These are phyloP conservation scores for Prunus campanulata DNA, from an alignment of 306 rosid genomes.

Conservation along the genomic window DNA sequence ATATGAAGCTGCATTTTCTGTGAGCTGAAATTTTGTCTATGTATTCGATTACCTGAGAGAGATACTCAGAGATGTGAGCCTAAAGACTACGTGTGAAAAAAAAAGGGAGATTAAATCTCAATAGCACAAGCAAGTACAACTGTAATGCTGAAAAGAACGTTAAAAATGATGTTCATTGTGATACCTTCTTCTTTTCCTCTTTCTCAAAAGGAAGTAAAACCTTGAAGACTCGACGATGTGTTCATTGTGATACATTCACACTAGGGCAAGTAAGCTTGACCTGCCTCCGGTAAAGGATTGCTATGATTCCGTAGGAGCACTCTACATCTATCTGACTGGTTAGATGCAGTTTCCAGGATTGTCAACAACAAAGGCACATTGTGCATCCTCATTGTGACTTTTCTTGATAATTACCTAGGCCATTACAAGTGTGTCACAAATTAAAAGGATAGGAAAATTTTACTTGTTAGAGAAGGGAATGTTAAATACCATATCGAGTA, in stretches of 20 bases:
- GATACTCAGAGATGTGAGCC: slow-evolving; percentile 5
- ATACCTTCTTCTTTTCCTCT: slow-evolving; percentile 79
- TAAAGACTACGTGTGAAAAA: slow-evolving; percentile 15
- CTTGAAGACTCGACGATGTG: slow-evolving; percentile 73
- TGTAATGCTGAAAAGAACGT: slow-evolving; percentile 18
- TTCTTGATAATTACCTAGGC: slow-evolving; percentile 70
- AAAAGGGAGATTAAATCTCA: background rate
- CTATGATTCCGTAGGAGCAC: slow-evolving; percentile 64
- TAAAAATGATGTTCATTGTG: background rate
- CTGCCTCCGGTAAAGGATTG: slow-evolving; percentile 96
- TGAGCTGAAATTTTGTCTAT: slow-evolving; percentile 69
- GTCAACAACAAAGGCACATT: slow-evolving; percentile 85
- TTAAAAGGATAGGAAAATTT: slow-evolving; percentile 13
- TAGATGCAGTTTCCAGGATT: slow-evolving; percentile 62
- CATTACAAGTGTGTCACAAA: slow-evolving; percentile 1
- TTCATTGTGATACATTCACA: slow-evolving; percentile 4
- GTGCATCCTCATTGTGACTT: slow-evolving; percentile 85
- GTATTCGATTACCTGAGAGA: slow-evolving; percentile 68
- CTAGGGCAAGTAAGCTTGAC: slow-evolving; percentile 45
- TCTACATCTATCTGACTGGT: slow-evolving; percentile 43
- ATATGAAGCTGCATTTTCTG: slow-evolving; percentile 73
- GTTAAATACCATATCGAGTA: slow-evolving; percentile 31
- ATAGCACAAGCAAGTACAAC: slow-evolving; percentile 2
- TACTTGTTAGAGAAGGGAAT: slow-evolving; percentile 8
- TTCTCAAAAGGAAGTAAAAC: slow-evolving; percentile 80